Evolutionary conservation across 768 basidiomycete genomes (phyloP).

Genomic region (Lenzites betulinus): DNA sequence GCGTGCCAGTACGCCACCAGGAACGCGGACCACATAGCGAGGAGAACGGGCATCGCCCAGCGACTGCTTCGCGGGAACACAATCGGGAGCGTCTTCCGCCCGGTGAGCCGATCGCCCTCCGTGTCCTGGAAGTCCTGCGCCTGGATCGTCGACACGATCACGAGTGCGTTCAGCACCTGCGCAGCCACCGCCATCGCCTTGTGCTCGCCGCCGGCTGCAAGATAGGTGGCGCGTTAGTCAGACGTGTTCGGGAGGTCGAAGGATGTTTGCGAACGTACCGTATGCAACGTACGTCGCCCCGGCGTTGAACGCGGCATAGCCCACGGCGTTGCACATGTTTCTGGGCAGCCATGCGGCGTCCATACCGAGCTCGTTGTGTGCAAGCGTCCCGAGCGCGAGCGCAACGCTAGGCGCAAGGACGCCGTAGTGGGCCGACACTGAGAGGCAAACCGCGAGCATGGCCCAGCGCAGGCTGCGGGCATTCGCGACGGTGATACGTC

Average conservation of each 20-base stretch:
- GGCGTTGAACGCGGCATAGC: conserved; percentile 36
- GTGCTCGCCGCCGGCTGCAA: neutral
- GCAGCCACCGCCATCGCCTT: conserved; percentile 1
- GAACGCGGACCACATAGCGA: conserved; percentile 7
- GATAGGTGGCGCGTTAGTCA: neutral
- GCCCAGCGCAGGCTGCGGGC: conserved; percentile 36
- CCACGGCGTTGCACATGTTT: conserved; percentile 36
- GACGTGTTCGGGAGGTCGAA: no score
- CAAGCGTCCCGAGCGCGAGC: conserved; percentile 26
- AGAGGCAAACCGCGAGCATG: conserved; percentile 32
- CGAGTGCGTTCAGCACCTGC: conserved; percentile 9
- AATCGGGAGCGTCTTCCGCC: conserved; percentile 11
- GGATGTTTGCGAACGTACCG: conserved; percentile 4
- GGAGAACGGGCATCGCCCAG: neutral
- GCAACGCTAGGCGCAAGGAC: conserved; percentile 24
- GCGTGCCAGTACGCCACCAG: conserved; percentile 3
- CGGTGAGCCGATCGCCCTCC: conserved; percentile 5
- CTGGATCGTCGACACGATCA: conserved; percentile 16
- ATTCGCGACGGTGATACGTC: conserved; percentile 29
- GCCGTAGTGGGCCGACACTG: conserved; percentile 17
- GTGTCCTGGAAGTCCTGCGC: conserved; percentile 17
- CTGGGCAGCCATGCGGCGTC: conserved; percentile 31
- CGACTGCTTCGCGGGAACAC: conserved; percentile 7
- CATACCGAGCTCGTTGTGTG: conserved; percentile 36
- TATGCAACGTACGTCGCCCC: conserved; percentile 36